These are phyloP conservation scores for Colletotrichum siamense DNA, from an alignment of 2,329 filamentous ascomycete species.

Conservation along the genomic window DNA sequence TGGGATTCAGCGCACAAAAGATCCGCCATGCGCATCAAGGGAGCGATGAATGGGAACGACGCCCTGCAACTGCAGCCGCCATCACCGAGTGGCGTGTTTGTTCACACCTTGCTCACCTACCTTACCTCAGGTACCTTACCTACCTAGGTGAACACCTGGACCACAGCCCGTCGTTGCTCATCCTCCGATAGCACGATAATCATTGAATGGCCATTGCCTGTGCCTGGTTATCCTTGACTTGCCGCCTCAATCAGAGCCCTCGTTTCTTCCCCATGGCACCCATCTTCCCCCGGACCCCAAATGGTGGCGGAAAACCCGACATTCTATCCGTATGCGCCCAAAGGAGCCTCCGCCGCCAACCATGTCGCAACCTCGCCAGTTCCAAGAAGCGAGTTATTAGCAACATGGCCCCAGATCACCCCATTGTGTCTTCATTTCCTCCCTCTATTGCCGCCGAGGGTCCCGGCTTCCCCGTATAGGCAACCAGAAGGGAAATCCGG, in stretches of 20 bases:
- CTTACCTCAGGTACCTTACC: neutral
- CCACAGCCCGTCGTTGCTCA: neutral
- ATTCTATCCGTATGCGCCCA: neutral
- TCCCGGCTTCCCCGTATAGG: neutral
- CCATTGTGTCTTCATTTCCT: neutral
- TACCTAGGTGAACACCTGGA: neutral
- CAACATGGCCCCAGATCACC: neutral
- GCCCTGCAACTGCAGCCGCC: neutral
- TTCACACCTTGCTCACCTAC: neutral
- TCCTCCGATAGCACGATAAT: neutral
- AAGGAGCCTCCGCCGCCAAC: neutral
- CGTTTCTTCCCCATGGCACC: neutral
- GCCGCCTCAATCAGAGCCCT: slow-evolving; percentile 11
- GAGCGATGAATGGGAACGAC: neutral
- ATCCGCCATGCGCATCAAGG: neutral
- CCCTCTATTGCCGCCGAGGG: neutral
- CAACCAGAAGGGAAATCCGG: neutral
- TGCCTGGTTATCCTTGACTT: neutral
- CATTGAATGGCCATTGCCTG: neutral
- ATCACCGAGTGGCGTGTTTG: neutral
- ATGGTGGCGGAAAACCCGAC: neutral
- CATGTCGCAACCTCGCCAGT: neutral
- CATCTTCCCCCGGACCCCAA: neutral
- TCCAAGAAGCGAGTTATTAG: neutral
- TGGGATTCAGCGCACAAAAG: neutral